Conservation (phyloP, 2,329 filamentous ascomycete genomes). For the Sporothrix humicola region DNA sequence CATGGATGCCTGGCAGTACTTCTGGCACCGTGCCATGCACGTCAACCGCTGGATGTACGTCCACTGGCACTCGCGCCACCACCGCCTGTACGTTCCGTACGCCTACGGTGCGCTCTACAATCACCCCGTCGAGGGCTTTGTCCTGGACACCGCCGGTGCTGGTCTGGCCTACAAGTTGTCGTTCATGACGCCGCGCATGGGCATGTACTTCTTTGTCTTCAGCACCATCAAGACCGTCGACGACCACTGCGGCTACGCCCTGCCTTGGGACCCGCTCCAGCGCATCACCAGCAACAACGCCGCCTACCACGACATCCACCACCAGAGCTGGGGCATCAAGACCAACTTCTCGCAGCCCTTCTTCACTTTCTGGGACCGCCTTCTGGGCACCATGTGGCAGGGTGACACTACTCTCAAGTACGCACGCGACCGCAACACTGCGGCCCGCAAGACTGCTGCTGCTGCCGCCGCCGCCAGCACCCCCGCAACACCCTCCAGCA, state of each 20-base stretch:
- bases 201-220: constrained; percentile 85
- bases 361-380: constrained; percentile 92
- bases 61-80: constrained; percentile 91
- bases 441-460: constrained; percentile 47
- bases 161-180: constrained; percentile 81
- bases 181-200: constrained; percentile 82
- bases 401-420: constrained; percentile 60
- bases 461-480: not conserved
- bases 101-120: constrained; percentile 97
- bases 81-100: constrained; percentile 96
- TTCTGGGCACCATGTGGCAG: constrained; percentile 82
- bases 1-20: constrained; percentile 98
- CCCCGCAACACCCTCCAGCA: not conserved
- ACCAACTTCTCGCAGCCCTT: constrained; percentile 89
- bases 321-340: constrained; percentile 99
- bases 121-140: constrained; percentile 90
- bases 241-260: constrained; percentile 95
- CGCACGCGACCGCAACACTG: constrained; percentile 50
- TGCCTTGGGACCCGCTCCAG: constrained; percentile 94
- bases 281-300: constrained; percentile 93
- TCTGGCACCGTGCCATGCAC: constrained; percentile 95
- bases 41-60: constrained; percentile 96
- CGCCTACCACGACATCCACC: constrained; percentile 95
- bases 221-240: constrained; percentile 96
- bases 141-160: constrained; percentile 88